Conservation (phyloP, 768 basidiomycete species). For the Suillus lakei region DNA sequence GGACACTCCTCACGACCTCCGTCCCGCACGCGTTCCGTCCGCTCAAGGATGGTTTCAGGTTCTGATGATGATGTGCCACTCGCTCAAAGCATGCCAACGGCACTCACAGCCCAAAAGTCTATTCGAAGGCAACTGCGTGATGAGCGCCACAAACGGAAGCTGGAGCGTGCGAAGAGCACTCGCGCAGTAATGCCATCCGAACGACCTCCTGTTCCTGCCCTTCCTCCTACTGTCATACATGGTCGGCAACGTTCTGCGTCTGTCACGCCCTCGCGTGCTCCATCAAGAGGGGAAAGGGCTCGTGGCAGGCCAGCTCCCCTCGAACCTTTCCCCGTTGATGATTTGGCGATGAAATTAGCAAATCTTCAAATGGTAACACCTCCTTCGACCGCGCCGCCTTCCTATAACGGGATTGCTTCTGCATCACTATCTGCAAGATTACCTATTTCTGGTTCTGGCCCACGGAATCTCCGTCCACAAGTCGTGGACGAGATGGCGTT, state of each 20-base stretch:
- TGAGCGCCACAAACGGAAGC: constrained; percentile 63
- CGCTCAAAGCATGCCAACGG: constrained; percentile 81
- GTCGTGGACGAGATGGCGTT: constrained; percentile 16
- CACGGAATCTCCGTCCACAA: constrained; percentile 28
- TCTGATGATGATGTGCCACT: constrained; percentile 84
- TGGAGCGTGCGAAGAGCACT: constrained; percentile 45
- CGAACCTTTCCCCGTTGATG: constrained; percentile 56
- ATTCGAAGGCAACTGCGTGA: constrained; percentile 75
- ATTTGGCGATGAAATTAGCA: constrained; percentile 61
- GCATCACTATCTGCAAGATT: constrained; percentile 17
- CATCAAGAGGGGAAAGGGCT: constrained; percentile 44
- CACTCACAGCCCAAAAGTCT: constrained; percentile 79
- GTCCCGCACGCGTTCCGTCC: constrained; percentile 26
- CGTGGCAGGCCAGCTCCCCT: constrained; percentile 46
- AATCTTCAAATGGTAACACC: constrained; percentile 46
- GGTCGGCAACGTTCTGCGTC: constrained; percentile 39
- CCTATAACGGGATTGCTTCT: constrained; percentile 16
- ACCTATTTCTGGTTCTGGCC: constrained; percentile 16
- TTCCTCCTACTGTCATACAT: constrained; percentile 26
- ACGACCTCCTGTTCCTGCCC: constrained; percentile 20
- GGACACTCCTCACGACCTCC: constrained; percentile 24
- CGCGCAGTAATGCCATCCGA: constrained; percentile 25
- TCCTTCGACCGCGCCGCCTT: constrained; percentile 16
- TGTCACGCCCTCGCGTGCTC: constrained; percentile 23
- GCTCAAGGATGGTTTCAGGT: constrained; percentile 22